Conservation (phyloP, 495 filamentous ascomycete species). For the Hypoxylon perforatum region DNA sequence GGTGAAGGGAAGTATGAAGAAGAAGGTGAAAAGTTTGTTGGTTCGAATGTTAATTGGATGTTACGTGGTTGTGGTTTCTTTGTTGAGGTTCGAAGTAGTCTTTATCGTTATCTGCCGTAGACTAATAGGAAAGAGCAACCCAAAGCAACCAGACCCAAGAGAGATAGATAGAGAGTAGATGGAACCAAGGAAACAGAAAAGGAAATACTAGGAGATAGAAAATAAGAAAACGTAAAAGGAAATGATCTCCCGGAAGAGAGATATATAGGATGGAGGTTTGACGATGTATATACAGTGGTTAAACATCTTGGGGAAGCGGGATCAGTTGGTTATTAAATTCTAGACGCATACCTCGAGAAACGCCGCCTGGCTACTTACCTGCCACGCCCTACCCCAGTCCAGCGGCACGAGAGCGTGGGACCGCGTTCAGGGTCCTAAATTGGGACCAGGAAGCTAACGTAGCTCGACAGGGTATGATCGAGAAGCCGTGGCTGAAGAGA, state of each 20-base stretch:
- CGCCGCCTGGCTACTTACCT: slow-evolving; percentile 18
- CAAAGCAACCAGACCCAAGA: slow-evolving; percentile 39
- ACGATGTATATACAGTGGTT: slow-evolving; percentile 44
- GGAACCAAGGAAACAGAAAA: slow-evolving; percentile 40
- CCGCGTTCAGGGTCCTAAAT: slow-evolving; percentile 30
- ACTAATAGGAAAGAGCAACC: slow-evolving; percentile 47
- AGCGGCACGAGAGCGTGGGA: slow-evolving; percentile 40
- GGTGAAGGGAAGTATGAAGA: slow-evolving; percentile 23
- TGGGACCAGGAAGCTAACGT: slow-evolving; percentile 23
- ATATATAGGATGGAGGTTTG: slow-evolving; percentile 38
- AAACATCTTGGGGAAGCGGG: slow-evolving; percentile 31
- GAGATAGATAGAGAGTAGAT: slow-evolving; percentile 34
- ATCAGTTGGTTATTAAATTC: slow-evolving; percentile 40
- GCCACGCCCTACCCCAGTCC: slow-evolving; percentile 43
- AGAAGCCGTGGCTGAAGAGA: slow-evolving; percentile 26
- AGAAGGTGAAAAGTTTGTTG: slow-evolving; percentile 13
- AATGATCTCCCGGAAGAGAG: slow-evolving; percentile 42
- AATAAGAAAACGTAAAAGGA: slow-evolving; percentile 51
- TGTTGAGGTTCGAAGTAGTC: slow-evolving; percentile 33
- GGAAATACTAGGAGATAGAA: slow-evolving; percentile 45
- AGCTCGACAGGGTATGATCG: slow-evolving; percentile 13
- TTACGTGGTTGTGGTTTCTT: slow-evolving; percentile 33
- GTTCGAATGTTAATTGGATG: slow-evolving; percentile 21
- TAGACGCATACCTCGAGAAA: slow-evolving; percentile 15
- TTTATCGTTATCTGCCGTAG: slow-evolving; percentile 37